Conservation (phyloP, 108 stramenopile species). For the Epipyxis sp. region DNA sequence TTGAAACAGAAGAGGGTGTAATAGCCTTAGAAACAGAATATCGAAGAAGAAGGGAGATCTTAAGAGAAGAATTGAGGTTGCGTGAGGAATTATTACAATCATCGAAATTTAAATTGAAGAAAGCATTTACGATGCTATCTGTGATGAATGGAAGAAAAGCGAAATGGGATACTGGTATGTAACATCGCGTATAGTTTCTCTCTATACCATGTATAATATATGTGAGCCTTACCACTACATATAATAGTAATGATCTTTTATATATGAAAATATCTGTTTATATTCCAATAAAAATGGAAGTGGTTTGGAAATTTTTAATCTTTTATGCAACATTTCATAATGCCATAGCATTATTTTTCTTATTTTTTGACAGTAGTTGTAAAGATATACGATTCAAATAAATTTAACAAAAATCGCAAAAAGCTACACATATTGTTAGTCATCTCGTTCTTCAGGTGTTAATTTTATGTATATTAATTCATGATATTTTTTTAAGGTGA, state of each 20-base stretch:
- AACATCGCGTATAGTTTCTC: neutral
- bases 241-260: too few relatives aligned
- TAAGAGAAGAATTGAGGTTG: neutral
- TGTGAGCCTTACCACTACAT: too few relatives aligned
- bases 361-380: too few relatives aligned
- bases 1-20: slow-evolving; percentile 9
- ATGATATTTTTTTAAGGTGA: neutral
- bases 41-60: neutral
- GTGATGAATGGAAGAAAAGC: neutral
- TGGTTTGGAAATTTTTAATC: too few relatives aligned
- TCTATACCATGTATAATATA: neutral
- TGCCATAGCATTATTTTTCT: too few relatives aligned
- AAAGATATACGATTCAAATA: too few relatives aligned
- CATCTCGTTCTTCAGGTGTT: slow-evolving; percentile 4
- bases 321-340: too few relatives aligned
- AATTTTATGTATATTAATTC: slow-evolving; percentile 12
- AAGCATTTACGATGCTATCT: neutral
- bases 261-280: too few relatives aligned
- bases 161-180: too few relatives aligned
- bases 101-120: slow-evolving; percentile 20
- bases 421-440: neutral
- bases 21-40: slow-evolving; percentile 1
- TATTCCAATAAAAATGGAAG: too few relatives aligned
- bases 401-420: too few relatives aligned
- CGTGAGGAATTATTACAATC: neutral